Base-by-base conservation (phyloP, 306 rosid species). In the Trifolium dubium region DNA sequence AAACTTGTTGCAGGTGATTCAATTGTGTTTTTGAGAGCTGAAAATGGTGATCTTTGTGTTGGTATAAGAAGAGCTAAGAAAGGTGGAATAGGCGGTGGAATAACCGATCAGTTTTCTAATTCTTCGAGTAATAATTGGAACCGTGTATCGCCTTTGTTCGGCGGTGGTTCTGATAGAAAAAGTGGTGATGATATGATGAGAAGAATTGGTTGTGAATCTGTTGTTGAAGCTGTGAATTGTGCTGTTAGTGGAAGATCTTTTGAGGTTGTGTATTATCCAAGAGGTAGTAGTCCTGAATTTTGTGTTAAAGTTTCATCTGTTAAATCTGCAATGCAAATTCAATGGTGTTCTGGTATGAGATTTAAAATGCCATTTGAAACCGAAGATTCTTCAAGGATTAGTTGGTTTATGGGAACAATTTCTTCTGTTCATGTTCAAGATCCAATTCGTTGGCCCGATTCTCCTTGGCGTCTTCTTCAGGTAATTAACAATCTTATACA, bases 401-500 rank as follows among this genome's bases (percentile, higher is more conserved):
- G 99, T 80, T 95, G 99, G 99, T 95, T 95, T 79, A 92, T 92
- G 97, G 99, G 99, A 54, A 95, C 99, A 4, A 83, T 95, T 40
- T 87, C 98, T 82, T 83, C 89, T 74, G 87, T 83, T 67, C 85
- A 86, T 69, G 87, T 82, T 51, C 83, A 87, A 19, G 90, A 90
- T 87, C 92, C 98, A 15, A 51, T 82, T 72, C 87, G 76, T 39
- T 95, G 98, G 95, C 89, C 93, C 37, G 88, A 88, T 86, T 95
- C 99, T 75, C 99, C 99, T 54, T 95, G 99, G 99, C 92, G 98
- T 4, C 88, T 86, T 75, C 81, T 95, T 19, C 92, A 92, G 98
- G 99, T 94, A 80, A 31, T 14, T 1, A 37, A 0, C 15, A 12
- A 11, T 23, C 23, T 23, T 1, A 23, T 23, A 23, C 23, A 23